These are phyloP conservation scores for Drechslerella stenobrocha DNA, from an alignment of 2,329 filamentous ascomycete species.

Conservation along the genomic window DNA sequence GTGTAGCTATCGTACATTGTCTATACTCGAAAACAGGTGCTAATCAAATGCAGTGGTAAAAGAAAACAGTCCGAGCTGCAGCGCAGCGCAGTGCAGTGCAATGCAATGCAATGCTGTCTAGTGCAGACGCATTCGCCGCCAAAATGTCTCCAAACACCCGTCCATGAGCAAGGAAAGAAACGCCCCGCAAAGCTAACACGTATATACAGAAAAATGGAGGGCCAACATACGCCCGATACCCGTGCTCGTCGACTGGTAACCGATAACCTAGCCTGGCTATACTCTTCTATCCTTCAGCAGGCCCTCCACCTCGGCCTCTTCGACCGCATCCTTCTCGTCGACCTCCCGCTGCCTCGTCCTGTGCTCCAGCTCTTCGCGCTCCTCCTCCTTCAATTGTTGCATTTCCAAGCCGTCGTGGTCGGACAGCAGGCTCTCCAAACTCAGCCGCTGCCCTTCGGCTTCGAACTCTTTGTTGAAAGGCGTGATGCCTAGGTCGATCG, in stretches of 20 bases:
- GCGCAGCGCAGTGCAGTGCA: too few species aligned
- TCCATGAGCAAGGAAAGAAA: background rate
- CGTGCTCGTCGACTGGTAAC: background rate
- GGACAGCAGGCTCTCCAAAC: constrained; percentile 5
- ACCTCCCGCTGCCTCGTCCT: constrained; percentile 1
- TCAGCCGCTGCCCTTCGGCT: constrained; percentile 32
- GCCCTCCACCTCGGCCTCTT: constrained; percentile 16
- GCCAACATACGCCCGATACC: background rate
- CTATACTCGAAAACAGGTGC: too few species aligned
- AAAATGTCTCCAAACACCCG: background rate
- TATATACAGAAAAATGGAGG: constrained; percentile 1
- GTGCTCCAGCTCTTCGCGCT: constrained; percentile 26
- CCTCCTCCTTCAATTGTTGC: too few species aligned
- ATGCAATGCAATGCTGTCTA: constrained; percentile 3
- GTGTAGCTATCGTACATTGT: too few species aligned
- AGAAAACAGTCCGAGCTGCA: background rate
- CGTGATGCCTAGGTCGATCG: constrained; percentile 44
- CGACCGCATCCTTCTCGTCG: constrained; percentile 3
- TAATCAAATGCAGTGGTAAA: too few species aligned
- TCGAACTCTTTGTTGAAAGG: constrained; percentile 48
- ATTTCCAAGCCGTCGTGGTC: constrained; percentile 23
- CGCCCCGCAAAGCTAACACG: background rate
- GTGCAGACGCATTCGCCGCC: too few species aligned
- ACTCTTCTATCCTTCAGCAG: constrained; percentile 32
- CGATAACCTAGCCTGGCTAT: background rate